phyloP scores from a whole-genome alignment of 768 basidiomycete genomes.

The Bullera alba region DNA sequence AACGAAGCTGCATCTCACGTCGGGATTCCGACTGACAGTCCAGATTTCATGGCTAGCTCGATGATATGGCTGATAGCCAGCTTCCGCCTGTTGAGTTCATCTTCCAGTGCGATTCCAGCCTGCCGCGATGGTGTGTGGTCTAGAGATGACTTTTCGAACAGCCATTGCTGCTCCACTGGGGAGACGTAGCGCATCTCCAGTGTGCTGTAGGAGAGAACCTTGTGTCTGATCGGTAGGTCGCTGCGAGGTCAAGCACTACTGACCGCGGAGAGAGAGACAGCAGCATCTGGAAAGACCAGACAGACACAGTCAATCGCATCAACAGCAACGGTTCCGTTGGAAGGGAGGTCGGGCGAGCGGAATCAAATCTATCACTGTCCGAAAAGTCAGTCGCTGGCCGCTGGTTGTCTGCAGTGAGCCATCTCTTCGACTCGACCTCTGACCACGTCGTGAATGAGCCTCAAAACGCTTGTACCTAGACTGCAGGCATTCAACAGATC shows the following conservation, averaged over 20 bases:
- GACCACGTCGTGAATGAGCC: not conserved
- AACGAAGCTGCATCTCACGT: not conserved
- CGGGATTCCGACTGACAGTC: conserved; percentile 7
- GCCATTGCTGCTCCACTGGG: conserved; percentile 36
- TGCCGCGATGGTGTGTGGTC: conserved; percentile 27
- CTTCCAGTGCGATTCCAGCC: conserved; percentile 12
- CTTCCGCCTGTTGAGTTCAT: conserved; percentile 29
- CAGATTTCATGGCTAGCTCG: conserved; percentile 17
- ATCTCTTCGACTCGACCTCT: too few species aligned
- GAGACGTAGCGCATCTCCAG: not conserved
- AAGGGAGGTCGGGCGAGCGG: too few species aligned
- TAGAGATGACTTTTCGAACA: conserved; percentile 25
- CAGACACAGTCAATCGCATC: too few species aligned
- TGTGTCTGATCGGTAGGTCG: too few species aligned
- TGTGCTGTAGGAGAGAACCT: too few species aligned
- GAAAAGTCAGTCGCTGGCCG: too few species aligned
- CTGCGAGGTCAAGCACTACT: too few species aligned
- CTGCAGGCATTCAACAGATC: not conserved
- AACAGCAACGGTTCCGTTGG: too few species aligned
- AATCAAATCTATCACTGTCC: too few species aligned
- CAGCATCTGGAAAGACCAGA: too few species aligned
- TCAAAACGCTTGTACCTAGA: not conserved
- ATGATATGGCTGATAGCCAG: conserved; percentile 20
- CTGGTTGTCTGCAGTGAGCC: too few species aligned
- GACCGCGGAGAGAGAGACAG: too few species aligned